These are phyloP conservation scores for Naumovozyma castellii DNA, from an alignment of 805 yeast species.

Conservation along the genomic window DNA sequence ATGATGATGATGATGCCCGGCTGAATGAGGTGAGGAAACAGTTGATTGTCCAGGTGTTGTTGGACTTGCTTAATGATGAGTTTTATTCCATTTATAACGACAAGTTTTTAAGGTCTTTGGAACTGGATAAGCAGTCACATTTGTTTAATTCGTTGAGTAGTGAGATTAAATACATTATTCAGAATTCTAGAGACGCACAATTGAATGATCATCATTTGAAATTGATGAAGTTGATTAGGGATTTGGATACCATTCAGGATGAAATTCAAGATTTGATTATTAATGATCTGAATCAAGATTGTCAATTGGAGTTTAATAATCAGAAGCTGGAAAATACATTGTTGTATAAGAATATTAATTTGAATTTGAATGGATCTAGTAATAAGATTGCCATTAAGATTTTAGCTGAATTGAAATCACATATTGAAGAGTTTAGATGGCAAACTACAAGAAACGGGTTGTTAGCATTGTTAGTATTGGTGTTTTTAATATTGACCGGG, in stretches of 20 bases:
- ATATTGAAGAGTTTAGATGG: slow-evolving; percentile 87
- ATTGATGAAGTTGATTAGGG: slow-evolving; percentile 61
- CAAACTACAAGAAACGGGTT: slow-evolving; percentile 84
- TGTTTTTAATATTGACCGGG: slow-evolving; percentile 52
- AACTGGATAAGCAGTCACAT: slow-evolving; percentile 79
- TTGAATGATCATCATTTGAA: slow-evolving; percentile 57
- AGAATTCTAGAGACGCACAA: slow-evolving; percentile 60
- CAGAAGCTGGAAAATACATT: slow-evolving; percentile 78
- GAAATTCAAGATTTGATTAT: slow-evolving; percentile 58
- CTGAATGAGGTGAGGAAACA: slow-evolving; percentile 21
- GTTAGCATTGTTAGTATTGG: slow-evolving; percentile 59
- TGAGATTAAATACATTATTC: slow-evolving; percentile 71
- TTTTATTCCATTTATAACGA: slow-evolving; percentile 37
- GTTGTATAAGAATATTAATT: slow-evolving; percentile 55
- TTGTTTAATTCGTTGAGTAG: slow-evolving; percentile 87
- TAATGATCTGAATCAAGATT: slow-evolving; percentile 56
- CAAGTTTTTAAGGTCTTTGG: slow-evolving; percentile 36
- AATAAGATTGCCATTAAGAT: slow-evolving; percentile 78
- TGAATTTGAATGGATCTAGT: slow-evolving; percentile 70
- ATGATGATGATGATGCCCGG: slow-evolving; percentile 6
- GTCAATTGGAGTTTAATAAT: slow-evolving; percentile 76
- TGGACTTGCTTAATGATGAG: slow-evolving; percentile 28
- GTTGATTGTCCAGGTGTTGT: slow-evolving; percentile 28
- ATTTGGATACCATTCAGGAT: slow-evolving; percentile 63
- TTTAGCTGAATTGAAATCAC: slow-evolving; percentile 72